Base-by-base conservation (phyloP, 2,329 filamentous ascomycete genomes). In the Tothia fuscella region DNA sequence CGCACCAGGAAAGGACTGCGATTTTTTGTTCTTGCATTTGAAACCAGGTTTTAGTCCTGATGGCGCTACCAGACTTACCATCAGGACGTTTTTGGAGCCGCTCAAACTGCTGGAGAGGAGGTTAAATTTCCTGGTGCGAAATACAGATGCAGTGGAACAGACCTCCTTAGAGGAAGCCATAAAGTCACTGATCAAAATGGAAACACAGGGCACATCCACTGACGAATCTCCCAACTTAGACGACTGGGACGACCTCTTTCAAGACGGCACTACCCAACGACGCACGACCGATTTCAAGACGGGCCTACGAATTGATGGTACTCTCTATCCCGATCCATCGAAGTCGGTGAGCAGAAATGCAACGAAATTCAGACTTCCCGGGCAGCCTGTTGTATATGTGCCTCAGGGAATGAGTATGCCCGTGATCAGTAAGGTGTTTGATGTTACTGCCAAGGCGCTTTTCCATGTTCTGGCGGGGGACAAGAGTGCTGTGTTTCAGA, bases 401-500 rank as follows among this genome's bases (percentile, higher is more conserved):
- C 91, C 91, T 1, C 75, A 82, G 47, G 84, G 80, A 41, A 88
- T 93, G 74, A 76, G 80, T 40, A 71, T 75, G 48, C 72, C 81
- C 49, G 80, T 80, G 6, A 76, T 83, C 1, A 84, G 93, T 57
- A 77, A 83, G 47, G 74, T 86, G 49, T 94, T 93, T 57, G 82
- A 93, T 50, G 80, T 96, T 46, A 93, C 85, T 48, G 82, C 91
- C 35, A 96, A 98, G 60, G 86, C 85, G 0, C 78, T 94, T 44
- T 98, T 96, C 59, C 89, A 96, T 55, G 84, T 96, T 13, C 72
- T 98, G 39, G 98, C 96, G 60, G 91, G 91, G 28, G 91, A 98
- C 60, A 93, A 89, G 63, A 93, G 85, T 57, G 85, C 88, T 25
- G 80, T 96, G 29, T 98, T 95, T 63, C 86, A 91, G 52, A 78